Evolutionary conservation across 148 eudicot genomes (phyloP), one percentile per base, ranked within the genome.

Genomic region (Rhododendron simsii): DNA sequence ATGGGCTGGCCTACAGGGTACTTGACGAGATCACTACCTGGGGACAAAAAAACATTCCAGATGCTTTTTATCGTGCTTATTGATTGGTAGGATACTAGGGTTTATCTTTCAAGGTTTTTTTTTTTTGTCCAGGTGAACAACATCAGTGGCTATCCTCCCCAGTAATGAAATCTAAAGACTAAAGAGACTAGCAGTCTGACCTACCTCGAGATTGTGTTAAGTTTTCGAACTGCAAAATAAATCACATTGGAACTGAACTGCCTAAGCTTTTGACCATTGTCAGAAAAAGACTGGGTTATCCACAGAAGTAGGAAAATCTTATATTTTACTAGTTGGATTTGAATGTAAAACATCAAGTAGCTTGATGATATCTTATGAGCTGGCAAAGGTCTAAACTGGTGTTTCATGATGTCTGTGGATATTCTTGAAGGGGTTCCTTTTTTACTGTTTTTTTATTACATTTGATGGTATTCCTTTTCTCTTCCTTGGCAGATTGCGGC

Each of bases 1-100:
- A 73, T 65, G 65, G 74, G 65, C 85, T 71, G 67, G 74, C 85
- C 85, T 84, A 5, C 44, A 41, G 44, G 44, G 44, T 41, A 41
- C 44, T 41, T 41, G 44, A 41, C 7, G 44, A 0, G 44, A 41
- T 41, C 44, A 41, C 44, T 41, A 41, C 41, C 41, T 39, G 41
- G 41, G 5, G 0, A 39, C 41, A 39, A 39, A 39, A 39, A 39
- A 39, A 39, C 41, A 39, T 39, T 39, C 41, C 41, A 39, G 41
- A 39, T 39, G 41, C 41, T 39, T 39, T 4, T 39, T 39, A 39
- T 39, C 5, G 41, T 39, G 41, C 5, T 39, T 0, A 39, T 39
- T 39, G 41, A 39, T 39, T 39, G 41, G 41, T 39, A 39, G n/a
- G n/a, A n/a, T n/a, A n/a, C n/a, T n/a, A n/a, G 41, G 41, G 41